Base-by-base conservation (phyloP, 257 asterid species). In the Parsonsia alboflavescens region DNA sequence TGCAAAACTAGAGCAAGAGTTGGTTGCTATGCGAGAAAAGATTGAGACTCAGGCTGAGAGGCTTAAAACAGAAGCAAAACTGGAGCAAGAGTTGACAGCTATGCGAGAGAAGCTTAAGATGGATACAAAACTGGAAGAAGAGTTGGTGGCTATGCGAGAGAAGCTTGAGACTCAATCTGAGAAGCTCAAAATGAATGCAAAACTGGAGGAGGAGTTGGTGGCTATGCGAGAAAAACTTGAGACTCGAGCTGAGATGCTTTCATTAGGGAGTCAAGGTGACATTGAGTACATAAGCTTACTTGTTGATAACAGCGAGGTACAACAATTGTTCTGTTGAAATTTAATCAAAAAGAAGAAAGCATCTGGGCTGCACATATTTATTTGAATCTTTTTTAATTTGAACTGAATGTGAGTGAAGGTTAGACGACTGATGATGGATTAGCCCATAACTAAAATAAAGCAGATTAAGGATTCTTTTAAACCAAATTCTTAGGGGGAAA, bases 221-320 rank as follows among this genome's bases (percentile, higher is more conserved):
- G 50, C 54, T 42, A 71, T 69, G 53, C 65, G 48, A 62, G 46
- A 50, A 71, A 50, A 64, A 42, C 72, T 77, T 19, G 56, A 33
- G 49, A 28, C 16, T 42, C 72, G 46, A 68, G 28, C 73, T 75
- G 48, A 75, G 50, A 50, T 9, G 42, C 44, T 19, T 15, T 24
- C 69, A 17, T 62, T 15, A 21, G 33, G 59, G 61, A 70, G 56
- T 22, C 71, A 15, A 48, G 80, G 24, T 68, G 62, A 54, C 22
- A n/a, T 41, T 19, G 70, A 70, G 59, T 64, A 41, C 36, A 17
- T 44, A 58, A 36, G 41, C 15, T 28, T 76, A 30, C 64, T 56
- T 33, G 61, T 59, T 16, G 62, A 69, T 50, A 36, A 70, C 70
- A 71, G 58, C 56, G 58, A 48, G 80, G 80, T 76, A 76, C 42